Base-by-base conservation (phyloP, 2,329 filamentous ascomycete species). In the Colletotrichum lentis region DNA sequence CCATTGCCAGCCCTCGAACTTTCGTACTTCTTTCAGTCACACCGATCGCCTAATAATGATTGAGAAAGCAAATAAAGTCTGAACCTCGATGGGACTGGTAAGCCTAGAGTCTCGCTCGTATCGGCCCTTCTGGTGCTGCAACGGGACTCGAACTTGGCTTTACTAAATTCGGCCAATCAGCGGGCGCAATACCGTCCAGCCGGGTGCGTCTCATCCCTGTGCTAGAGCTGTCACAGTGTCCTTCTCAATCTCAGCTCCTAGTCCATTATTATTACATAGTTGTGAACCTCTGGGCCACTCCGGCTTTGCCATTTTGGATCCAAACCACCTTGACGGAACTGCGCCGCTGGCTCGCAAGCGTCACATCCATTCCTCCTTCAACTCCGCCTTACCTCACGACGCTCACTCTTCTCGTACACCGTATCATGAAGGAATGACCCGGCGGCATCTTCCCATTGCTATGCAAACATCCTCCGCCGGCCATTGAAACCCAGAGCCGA, bases 191-290 rank as follows among this genome's bases (percentile, higher is more conserved):
- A 43, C 31, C 39, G 41, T 52, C 43, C 55, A 44, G 27, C 54
- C 43, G 27, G 56, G 62, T 22, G 44, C 50, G 44, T 46, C 35
- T 46, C 35, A 52, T 59, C 62, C 66, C 62, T 66, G 66, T 66
- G 50, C 65, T 46, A 20, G 43, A 53, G 62, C 62, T 52, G 66
- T 56, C 62, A 66, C 62, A 69, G 55, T 66, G 66, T 65, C 55
- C 66, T 65, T 52, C 57, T 49, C 35, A 49, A 52, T 39, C 44
- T 60, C 31, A 22, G 46, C 44, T 60, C 46, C 20, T 20, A 18
- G 16, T 27, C 64, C 58, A 59, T 56, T 50, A 63, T 50, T 54
- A 49, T 54, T 55, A 20, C 54, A 49, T 16, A 62, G 63, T 47
- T 55, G 31, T 57, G 53, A 62, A 16, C 57, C 60, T 54, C 35